Base-by-base conservation (phyloP, 441 rosid genomes). In the Gossypium trilobum region DNA sequence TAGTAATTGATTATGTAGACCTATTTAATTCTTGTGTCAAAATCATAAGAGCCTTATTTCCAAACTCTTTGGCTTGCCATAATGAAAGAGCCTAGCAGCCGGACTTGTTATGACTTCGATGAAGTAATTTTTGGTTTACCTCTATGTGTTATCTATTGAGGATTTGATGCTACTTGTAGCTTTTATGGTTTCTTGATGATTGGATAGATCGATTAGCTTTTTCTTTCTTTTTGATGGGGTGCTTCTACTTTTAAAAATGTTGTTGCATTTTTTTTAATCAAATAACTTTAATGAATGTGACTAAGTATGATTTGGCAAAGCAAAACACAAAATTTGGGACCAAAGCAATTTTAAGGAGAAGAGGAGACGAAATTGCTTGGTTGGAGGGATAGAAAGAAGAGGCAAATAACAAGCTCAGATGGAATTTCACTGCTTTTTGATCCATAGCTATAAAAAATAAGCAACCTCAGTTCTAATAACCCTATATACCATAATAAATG, bases 51-150 rank as follows among this genome's bases (percentile, higher is more conserved):
- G n/a, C 29, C 29, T 19, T 55, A 55, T 10, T 27, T 27, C 64
- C 64, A 29, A 31, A 31, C 66, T 31, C 0, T 61, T 61, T 61
- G 66, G 66, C 66, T 61, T 60, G 65, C 22, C 65, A n/a, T 7
- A 22, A 31, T 23, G 46, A 14, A 29, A 27, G 44, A 14, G 65
- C 46, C 8, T 6, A 29, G 11, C 64, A 29, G 44, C 20, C 0
- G 4, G 9, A 31, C 22, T 61, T 61, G 11, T 31, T 16, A 6
- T 61, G 66, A 14, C 46, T 31, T 60, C 0, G 4, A 31, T 31
- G 2, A 61, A 61, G 66, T 61, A 31, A 42, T 42, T 64, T 42
- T 1, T 20, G 69, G 17, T 42, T 64, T 64, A 42, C 31, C 31
- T 42, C 11, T 0, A 42, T 42, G 27, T 17, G 22, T 20, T 20